Base-by-base conservation (phyloP, 177 flowering plant genomes). In the Vitis hybrid region DNA sequence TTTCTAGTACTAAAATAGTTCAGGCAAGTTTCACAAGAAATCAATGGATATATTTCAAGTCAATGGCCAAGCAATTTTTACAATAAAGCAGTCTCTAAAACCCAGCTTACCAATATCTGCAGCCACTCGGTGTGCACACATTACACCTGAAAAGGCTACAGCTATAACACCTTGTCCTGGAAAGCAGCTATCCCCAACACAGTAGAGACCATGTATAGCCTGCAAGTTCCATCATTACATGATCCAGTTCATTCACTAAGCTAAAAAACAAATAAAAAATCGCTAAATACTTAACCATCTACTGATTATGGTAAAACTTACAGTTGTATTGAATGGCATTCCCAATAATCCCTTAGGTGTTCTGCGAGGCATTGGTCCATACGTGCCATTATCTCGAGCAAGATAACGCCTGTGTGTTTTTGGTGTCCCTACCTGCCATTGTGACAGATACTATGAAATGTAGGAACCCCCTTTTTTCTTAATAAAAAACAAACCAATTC, bases 131-230 rank as follows among this genome's bases (percentile, higher is more conserved):
- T 93, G 99, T 73, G 96, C 97, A 74, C 99, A 95, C 99, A 95
- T 91, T 8, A 93, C 79, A 76, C 99, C 99, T 21, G 97, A 93
- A 72, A 95, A 95, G 55, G 98, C 96, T 46, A 95, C 99, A 46
- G 97, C 94, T 78, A 95, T 95, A 48, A 95, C 99, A 51, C 99
- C 99, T 88, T 95, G 99, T 68, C 99, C 98, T 7, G 99, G 99
- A 79, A 93, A 95, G 82, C 99, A 95, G 81, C 98, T 93, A 84
- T 95, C 99, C 12, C 98, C 98, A 63, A 95, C 98, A 82, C 99
- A 93, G 80, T 95, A 95, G 13, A 95, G 89, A 74, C 94, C 90
- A 69, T 93, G 81, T 73, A 95, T 75, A 18, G 85, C 87, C 99
- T 93, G 91, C 78, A 79, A 72, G 54, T 63, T 72, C 72, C 54